Base-by-base conservation (phyloP, 2,329 filamentous ascomycete genomes). In the Ascomycota sp. region DNA sequence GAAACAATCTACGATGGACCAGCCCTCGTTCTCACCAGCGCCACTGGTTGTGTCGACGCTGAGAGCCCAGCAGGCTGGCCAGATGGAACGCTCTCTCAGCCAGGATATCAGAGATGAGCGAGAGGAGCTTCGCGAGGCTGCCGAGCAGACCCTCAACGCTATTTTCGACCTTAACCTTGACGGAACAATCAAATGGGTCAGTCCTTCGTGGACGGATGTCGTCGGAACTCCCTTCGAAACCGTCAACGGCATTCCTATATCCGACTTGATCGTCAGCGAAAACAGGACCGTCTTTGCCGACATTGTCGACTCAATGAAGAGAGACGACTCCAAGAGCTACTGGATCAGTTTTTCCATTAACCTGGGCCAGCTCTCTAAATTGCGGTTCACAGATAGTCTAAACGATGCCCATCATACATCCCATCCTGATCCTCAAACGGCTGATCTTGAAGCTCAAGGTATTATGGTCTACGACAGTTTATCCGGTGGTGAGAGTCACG, bases 401-500 rank as follows among this genome's bases (percentile, higher is more conserved):
- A 23, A 25, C 12, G 51, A 56, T 28, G 43, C 48, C 20, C 52
- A 52, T 26, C 41, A 47, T 19, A n/a, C 28, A 43, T 55, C 19
- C 47, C 56, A 32, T 46, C 52, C 34, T 29, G 38, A 44, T 28
- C 37, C 41, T 33, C 62, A 51, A 32, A 37, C 70, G 24, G 63
- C 93, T 35, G 76, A 83, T 36, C 66, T 98, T 35, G 91, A 98
- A 55, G 91, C 81, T 6, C 89, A 98, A 53, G 89, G 89, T 15
- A 98, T 98, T 46, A 92, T 95, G 77, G 82, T 95, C 6, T 95
- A 93, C 48, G 85, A 95, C 50, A 73, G 78, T 36, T 69, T 77
- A 9, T 80, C 82, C 23, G 83, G 82, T 30, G 77, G 75, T 32
- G 80, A 89, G 48, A 89, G 81, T 45, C 86, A 95, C 62, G 82